Conservation (phyloP, 805 yeast genomes). For the Grigorovia transvaalensis region DNA sequence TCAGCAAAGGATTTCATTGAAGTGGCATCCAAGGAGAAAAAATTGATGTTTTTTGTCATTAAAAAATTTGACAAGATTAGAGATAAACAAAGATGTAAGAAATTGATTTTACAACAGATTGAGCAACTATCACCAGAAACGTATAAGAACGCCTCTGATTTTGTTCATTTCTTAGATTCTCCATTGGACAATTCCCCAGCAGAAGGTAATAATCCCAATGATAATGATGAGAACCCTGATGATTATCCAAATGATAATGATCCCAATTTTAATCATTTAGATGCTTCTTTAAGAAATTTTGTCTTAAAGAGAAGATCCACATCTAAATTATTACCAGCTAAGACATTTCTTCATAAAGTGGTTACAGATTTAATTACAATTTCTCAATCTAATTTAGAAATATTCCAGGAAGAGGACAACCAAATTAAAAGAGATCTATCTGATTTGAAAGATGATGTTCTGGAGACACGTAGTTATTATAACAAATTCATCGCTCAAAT, state of each 20-base stretch:
- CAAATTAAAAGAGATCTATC: constrained; percentile 40
- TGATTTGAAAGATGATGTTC: constrained; percentile 54
- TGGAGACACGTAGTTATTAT: constrained; percentile 41
- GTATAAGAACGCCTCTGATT: constrained; percentile 75
- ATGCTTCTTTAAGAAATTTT: constrained; percentile 74
- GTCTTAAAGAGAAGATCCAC: constrained; percentile 80
- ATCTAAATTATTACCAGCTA: constrained; percentile 87
- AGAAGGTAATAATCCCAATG: constrained; percentile 19
- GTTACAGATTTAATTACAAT: constrained; percentile 54
- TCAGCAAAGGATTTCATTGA: constrained; percentile 91
- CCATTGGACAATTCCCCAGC: constrained; percentile 30
- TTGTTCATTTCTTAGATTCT: constrained; percentile 70
- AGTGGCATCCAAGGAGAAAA: constrained; percentile 82
- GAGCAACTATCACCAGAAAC: constrained; percentile 82
- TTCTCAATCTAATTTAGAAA: constrained; percentile 51
- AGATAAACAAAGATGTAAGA: constrained; percentile 70
- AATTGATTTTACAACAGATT: constrained; percentile 74
- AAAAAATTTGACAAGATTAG: constrained; percentile 81
- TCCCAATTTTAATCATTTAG: constrained; percentile 74
- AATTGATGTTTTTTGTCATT: constrained; percentile 86
- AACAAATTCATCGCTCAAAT: constrained; percentile 46
- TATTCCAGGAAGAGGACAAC: constrained; percentile 41
- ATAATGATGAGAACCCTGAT: constrained; percentile 21
- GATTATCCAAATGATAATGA: constrained; percentile 30
- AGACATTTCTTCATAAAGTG: constrained; percentile 67